These are phyloP conservation scores for Misopates orontium DNA, from an alignment of 257 asterid species.

Conservation along the genomic window DNA sequence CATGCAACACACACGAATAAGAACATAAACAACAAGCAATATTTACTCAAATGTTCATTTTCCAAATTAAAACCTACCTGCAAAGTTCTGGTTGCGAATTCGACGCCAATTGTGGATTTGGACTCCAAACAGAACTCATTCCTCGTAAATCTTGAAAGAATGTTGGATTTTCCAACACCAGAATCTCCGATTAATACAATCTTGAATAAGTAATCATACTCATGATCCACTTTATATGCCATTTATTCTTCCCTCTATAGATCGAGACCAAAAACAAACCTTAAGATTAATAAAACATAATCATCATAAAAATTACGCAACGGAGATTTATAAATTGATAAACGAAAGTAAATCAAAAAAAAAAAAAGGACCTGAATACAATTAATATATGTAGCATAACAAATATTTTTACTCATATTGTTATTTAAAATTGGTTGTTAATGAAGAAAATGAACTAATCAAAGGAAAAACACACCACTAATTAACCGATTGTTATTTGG, in stretches of 20 bases:
- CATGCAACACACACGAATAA: neutral
- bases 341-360: neutral
- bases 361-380: neutral
- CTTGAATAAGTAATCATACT: constrained; percentile 35
- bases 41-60: no score
- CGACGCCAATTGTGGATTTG: constrained; percentile 36
- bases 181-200: constrained; percentile 28
- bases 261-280: neutral
- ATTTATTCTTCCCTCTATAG: constrained; percentile 18
- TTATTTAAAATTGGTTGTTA: neutral
- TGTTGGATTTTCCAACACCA: constrained; percentile 30
- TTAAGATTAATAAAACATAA: neutral
- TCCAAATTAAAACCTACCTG: constrained; percentile 22
- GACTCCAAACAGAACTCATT: constrained; percentile 33
- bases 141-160: constrained; percentile 33
- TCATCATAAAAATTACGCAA: neutral
- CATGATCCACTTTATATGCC: constrained; percentile 35
- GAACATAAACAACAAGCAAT: neutral
- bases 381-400: no score
- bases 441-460: neutral
- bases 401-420: no score
- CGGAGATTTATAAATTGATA: neutral
- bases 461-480: constrained; percentile 3
- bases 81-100: constrained; percentile 33
- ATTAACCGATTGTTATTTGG: neutral